Evolutionary conservation across 176 grass and related monocot species (phyloP).

Genomic region (Oryza nivara): DNA sequence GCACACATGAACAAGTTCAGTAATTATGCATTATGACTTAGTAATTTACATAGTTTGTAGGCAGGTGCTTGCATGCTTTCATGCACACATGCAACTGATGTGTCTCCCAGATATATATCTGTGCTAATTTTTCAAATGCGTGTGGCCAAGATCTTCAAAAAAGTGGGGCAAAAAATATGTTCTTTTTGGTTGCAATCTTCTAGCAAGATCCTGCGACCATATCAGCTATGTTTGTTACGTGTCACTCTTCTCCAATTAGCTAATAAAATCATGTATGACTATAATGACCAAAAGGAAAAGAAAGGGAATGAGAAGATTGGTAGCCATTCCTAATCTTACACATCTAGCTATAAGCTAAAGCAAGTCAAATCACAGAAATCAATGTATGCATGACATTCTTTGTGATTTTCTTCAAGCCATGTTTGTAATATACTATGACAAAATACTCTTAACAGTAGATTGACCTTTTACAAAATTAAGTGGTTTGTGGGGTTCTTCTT

Average conservation of each 20-base stretch:
- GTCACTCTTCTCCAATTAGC: constrained; percentile 25
- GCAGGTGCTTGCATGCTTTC: not conserved
- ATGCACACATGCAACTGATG: not conserved
- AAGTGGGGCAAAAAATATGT: not conserved
- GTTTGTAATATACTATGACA: not conserved
- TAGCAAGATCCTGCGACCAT: constrained; percentile 33
- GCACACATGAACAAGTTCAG: constrained; percentile 40
- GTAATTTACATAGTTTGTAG: not conserved
- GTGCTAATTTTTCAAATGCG: constrained; percentile 7
- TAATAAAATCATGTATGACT: not conserved
- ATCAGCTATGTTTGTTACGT: constrained; percentile 33
- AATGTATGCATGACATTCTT: not conserved
- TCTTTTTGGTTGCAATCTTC: not conserved
- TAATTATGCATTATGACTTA: constrained; percentile 1
- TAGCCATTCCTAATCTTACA: not conserved
- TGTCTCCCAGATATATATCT: not conserved
- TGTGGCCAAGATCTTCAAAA: not conserved
- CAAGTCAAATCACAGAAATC: not conserved
- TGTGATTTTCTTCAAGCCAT: not conserved
- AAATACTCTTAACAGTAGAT: not conserved
- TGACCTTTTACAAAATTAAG: constrained; percentile 14
- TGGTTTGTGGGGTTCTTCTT: constrained; percentile 50
- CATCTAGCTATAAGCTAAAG: not conserved
- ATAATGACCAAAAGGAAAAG: not conserved
- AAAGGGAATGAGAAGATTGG: not conserved